phyloP scores from a whole-genome alignment of 305 asterid species.

The Rubia tinctorum region DNA sequence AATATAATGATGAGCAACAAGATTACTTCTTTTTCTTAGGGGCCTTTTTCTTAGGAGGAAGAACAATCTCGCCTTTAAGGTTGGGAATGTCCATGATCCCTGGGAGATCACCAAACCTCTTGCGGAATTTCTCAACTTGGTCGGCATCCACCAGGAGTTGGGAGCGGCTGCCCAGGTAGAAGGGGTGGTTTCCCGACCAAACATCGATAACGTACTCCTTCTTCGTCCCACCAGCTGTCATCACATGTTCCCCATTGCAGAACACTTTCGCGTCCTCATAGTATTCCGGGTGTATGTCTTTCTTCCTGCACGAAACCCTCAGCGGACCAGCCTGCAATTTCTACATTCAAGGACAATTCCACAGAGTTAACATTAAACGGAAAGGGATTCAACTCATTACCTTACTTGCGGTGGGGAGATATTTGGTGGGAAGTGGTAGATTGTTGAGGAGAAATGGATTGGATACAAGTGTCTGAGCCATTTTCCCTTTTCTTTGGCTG shows the following conservation, averaged over 20 bases:
- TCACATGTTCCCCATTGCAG: conserved; percentile 91
- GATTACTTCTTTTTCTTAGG: conserved; percentile 70
- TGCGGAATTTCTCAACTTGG: conserved; percentile 85
- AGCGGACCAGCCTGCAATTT: conserved; percentile 41
- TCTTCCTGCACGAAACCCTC: conserved; percentile 81
- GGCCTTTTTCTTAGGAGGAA: conserved; percentile 72
- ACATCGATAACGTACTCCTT: conserved; percentile 86
- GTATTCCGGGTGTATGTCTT: conserved; percentile 85
- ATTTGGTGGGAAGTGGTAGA: conserved; percentile 32
- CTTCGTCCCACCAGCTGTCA: conserved; percentile 96
- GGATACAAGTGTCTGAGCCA: conserved; percentile 65
- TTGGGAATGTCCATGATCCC: conserved; percentile 75
- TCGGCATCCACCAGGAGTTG: conserved; percentile 57
- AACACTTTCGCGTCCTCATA: conserved; percentile 72
- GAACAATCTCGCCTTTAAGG: conserved; percentile 86
- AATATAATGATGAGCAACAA: not conserved
- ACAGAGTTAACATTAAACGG: not conserved
- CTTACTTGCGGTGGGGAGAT: conserved; percentile 35
- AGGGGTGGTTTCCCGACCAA: conserved; percentile 97
- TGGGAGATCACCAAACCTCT: conserved; percentile 62
- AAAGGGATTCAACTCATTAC: conserved; percentile 23
- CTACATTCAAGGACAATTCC: not conserved
- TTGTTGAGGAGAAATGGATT: conserved; percentile 54
- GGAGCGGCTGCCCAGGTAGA: conserved; percentile 77
- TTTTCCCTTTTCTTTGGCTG: conserved; percentile 17